Base-by-base conservation (phyloP, 2,329 filamentous ascomycete species). In the Cladosporium sp. region DNA sequence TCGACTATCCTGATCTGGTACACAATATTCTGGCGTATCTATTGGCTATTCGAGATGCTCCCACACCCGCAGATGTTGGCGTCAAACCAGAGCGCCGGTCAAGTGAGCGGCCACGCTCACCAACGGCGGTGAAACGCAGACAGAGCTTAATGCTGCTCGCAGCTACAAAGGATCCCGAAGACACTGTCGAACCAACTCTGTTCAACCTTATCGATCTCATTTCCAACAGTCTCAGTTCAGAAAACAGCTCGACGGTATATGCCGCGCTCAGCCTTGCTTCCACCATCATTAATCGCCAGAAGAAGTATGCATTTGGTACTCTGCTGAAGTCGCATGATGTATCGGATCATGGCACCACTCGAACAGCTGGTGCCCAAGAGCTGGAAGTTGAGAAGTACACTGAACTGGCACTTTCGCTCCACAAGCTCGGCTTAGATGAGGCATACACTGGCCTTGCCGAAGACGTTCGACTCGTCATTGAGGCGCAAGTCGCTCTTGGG, bases 171-270 rank as follows among this genome's bases (percentile, higher is more conserved):
- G 84, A 91, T 63, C 89, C 91, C 68, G 87, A 90, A 3, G 91
- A 95, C 64, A 83, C 86, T 16, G 85, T 91, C 11, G 95, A 93
- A 1, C 95, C 95, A 0, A 86, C 92, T 16, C 83, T 99, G 0
- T 99, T 97, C 81, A 98, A 96, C 74, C 82, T 99, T 11, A 91
- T 96, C 26, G 95, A 99, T 78, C 85, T 99, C 14, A 89, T 97
- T 32, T 83, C 96, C 2, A 91, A 93, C 39, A 96, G 93, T 73
- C 82, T 97, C 28, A 86, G 88, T 65, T 98, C 95, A 0, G 84
- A 86, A 53, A 97, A 95, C 72, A 86, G 91, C 61, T 93, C 97
- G 75, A 98, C 95, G 0, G 90, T 97, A 18, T 88, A 92, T 68
- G 92, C 96, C 13, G 96, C 94, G 0, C 82, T 99, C 54, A 93